Evolutionary conservation across 2,329 filamentous ascomycete species (phyloP), one percentile per base, ranked within the genome.

Genomic region (Fusarium sp.): DNA sequence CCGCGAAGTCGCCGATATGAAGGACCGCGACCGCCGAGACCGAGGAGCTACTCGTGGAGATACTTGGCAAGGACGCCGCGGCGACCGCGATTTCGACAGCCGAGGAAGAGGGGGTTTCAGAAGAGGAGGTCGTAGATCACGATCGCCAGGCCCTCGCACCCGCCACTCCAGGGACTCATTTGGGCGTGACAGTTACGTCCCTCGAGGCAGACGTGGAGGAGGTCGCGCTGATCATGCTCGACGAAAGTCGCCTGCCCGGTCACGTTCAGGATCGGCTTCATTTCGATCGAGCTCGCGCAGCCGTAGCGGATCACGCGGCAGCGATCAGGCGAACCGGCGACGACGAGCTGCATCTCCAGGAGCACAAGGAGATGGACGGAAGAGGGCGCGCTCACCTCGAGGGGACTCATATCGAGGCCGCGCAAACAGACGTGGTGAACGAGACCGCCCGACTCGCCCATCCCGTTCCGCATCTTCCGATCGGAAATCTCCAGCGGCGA

Each of bases 1-100:
- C 62, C 88, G 89, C 64, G 90, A 93, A 52, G 74, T 93, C 41
- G 86, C 90, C 67, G 84, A 85, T 40, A 82, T 93, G 54, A 87
- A 92, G 75, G 89, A 91, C 58, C 85, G 86, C 58, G 90, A 92
- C 54, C 84, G 85, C 47, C 82, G 84, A 62, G 84, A 86, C 46
- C 81, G 85, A 67, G 80, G 83, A 53, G 82, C 85, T 63, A 83
- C 83, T 40, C 83, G 83, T 26, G 81, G 82, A 20, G 86, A 88
- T 62, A 82, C 81, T 39, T 87, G 86, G 80, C 83, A 84, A 48
- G 83, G 83, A 20, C 81, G 86, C 62, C 82, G 84, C 54, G 83
- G 85, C 39, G 83, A 87, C 62, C 81, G 86, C 65, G 83, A 83
- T 48, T 81, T 79, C 45, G 82, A 83, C 24, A 78, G 77, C 20